phyloP scores from a whole-genome alignment of 306 rosid genomes.

The Fragaria iinumae region DNA sequence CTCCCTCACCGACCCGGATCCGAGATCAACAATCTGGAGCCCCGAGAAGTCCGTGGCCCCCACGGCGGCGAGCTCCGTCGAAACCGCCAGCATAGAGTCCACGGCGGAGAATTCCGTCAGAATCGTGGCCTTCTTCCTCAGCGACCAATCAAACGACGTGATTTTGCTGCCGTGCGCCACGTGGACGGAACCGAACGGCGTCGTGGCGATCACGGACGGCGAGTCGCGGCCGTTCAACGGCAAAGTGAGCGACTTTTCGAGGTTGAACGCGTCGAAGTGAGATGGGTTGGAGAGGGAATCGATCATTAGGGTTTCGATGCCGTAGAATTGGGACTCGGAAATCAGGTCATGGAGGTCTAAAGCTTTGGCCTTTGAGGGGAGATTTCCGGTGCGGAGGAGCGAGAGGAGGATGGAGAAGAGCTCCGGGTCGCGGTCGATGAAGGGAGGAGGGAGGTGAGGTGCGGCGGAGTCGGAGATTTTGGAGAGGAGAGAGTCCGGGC shows the following conservation, averaged over 20 bases:
- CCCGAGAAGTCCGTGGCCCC: constrained; percentile 97
- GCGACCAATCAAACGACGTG: constrained; percentile 89
- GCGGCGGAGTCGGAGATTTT: constrained; percentile 34
- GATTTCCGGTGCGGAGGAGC: constrained; percentile 84
- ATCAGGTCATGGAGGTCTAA: constrained; percentile 77
- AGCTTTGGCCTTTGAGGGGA: constrained; percentile 73
- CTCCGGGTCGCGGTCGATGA: constrained; percentile 88
- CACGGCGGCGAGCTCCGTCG: constrained; percentile 63
- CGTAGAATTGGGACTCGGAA: constrained; percentile 69
- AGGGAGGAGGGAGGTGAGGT: constrained; percentile 29
- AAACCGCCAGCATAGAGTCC: constrained; percentile 73
- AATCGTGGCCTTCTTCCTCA: constrained; percentile 67
- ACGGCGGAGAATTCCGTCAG: constrained; percentile 81
- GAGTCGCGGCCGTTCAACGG: constrained; percentile 77
- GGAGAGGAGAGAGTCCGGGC: constrained; percentile 56
- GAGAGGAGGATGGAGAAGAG: constrained; percentile 78
- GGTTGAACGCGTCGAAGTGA: constrained; percentile 83
- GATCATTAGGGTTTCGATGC: constrained; percentile 58
- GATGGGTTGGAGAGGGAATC: constrained; percentile 69
- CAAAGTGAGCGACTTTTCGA: constrained; percentile 54
- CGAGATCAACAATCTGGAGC: constrained; percentile 68
- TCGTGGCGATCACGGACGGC: constrained; percentile 68
- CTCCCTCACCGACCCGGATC: constrained; percentile 43
- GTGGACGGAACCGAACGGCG: constrained; percentile 67
- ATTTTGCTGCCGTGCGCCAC: constrained; percentile 91